Evolutionary conservation across 78 protist genomes (phyloP), one percentile per base, ranked within the genome.

Genomic region (Speleostelium caveatum): DNA sequence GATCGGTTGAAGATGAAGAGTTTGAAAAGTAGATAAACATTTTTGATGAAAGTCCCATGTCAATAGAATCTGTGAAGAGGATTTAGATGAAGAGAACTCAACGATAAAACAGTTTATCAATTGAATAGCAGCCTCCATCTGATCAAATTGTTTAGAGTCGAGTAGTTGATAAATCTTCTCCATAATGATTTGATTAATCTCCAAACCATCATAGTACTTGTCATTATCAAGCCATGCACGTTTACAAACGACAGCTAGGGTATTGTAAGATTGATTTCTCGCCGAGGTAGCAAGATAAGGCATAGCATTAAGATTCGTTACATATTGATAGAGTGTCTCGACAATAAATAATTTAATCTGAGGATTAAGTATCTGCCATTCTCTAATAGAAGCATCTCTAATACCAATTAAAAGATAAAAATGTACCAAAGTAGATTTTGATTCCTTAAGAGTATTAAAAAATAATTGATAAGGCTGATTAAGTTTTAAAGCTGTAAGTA

Each of bases 11-110:
- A 83, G 55, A 30, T 68, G 72, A 14, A 28, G 19, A 2, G 38
- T 41, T 58, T 83, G 91, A 63, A 83, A 83, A 1, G 80, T 21
- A 0, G 69, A 24, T 58, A 83, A 26, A 21, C 73, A 33, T 17
- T 38, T 39, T 45, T 69, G 79, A 58, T 83, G 91, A 59, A 39
- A 67, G 41, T 83, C 91, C 91, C 91, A 83, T 22, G 71, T 59
- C 28, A 65, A 42, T 32, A 69, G 91, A 30, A 60, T 83, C 24
- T 67, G 67, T 30, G 80, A 58, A 1, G 91, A 28, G 36, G 67
- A 69, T 8, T 61, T 58, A 1, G 71, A 39, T 14, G 42, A 22
- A 21, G 79, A 69, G 38, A 83, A 69, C 51, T 83, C 91, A 16
- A 30, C 45, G n/a, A 83, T 35, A 0, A 83, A 26, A 4, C 72